Evolutionary conservation across 2,329 filamentous ascomycete genomes (phyloP).

Genomic region (Aureobasidium sp.): DNA sequence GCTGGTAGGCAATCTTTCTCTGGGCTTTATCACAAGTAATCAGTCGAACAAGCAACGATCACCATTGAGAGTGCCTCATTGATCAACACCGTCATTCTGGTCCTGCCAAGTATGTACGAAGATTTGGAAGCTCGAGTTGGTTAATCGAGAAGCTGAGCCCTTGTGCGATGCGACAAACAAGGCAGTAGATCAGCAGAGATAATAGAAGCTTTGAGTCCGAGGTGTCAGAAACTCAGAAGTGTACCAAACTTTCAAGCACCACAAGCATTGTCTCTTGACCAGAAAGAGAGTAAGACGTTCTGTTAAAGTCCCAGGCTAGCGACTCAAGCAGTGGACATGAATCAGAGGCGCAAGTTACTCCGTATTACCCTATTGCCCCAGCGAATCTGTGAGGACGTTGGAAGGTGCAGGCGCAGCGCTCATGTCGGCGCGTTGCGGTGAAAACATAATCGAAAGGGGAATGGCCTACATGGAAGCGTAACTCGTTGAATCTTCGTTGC

Average conservation of each 20-base stretch:
- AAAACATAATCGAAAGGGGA: not conserved
- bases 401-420: not conserved
- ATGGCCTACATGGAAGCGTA: not conserved
- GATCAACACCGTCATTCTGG: not conserved
- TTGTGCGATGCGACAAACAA: not conserved
- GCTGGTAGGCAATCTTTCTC: not conserved
- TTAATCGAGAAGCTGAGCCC: not conserved
- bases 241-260: not conserved
- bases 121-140: not conserved
- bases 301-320: not conserved
- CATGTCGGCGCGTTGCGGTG: not conserved
- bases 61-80: not conserved
- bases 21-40: not conserved
- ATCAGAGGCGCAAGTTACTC: not conserved
- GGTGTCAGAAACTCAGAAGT: slow-evolving; percentile 3
- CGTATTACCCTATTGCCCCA: not conserved
- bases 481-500: not conserved
- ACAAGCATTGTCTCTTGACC: not conserved
- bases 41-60: not conserved
- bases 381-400: not conserved
- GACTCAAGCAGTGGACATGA: slow-evolving; percentile 6
- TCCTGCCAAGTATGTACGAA: not conserved
- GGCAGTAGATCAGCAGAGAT: not conserved
- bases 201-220: slow-evolving; percentile 1
- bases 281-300: not conserved